Percentiles rank a stretch among this genome's conserved stretches.
Evolutionary conservation across 371 early-diverging fungal genomes (phyloP).

Genomic region (Mortierella sp.): DNA sequence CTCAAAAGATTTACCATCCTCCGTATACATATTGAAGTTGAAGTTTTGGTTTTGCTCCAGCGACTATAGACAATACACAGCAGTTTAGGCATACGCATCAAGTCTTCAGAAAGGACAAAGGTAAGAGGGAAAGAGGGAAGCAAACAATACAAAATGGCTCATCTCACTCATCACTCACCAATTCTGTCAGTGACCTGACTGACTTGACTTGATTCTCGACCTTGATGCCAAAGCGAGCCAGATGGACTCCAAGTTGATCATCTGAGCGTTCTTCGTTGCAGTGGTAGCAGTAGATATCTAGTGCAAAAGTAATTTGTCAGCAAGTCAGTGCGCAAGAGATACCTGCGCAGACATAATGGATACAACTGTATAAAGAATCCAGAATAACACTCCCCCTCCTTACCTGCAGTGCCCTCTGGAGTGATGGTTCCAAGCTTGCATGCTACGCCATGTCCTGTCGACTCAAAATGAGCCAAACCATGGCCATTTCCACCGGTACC

Average conservation of each 20-base stretch:
- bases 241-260: slow-evolving; percentile 79
- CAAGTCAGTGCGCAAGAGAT: not conserved
- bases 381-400: not conserved
- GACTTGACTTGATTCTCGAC: slow-evolving; percentile 87
- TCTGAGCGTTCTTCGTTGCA: slow-evolving; percentile 90
- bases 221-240: slow-evolving; percentile 90
- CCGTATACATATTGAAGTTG: slow-evolving; percentile 97
- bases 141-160: not conserved
- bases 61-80: slow-evolving; percentile 60
- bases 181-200: slow-evolving; percentile 91
- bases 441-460: slow-evolving; percentile 85
- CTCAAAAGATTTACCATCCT: slow-evolving; percentile 89
- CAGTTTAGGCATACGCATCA: not conserved
- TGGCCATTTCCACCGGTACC: slow-evolving; percentile 99
- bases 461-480: slow-evolving; percentile 88
- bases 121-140: not conserved
- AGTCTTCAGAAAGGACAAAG: not conserved
- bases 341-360: not conserved
- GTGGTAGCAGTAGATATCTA: slow-evolving; percentile 93
- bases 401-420: slow-evolving; percentile 95
- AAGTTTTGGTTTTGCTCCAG: slow-evolving; percentile 96
- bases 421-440: slow-evolving; percentile 97
- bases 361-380: not conserved
- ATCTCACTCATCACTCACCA: slow-evolving; percentile 59
- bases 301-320: not conserved